Evolutionary conservation across 768 basidiomycete species (phyloP).

Genomic region (Bullera alba): DNA sequence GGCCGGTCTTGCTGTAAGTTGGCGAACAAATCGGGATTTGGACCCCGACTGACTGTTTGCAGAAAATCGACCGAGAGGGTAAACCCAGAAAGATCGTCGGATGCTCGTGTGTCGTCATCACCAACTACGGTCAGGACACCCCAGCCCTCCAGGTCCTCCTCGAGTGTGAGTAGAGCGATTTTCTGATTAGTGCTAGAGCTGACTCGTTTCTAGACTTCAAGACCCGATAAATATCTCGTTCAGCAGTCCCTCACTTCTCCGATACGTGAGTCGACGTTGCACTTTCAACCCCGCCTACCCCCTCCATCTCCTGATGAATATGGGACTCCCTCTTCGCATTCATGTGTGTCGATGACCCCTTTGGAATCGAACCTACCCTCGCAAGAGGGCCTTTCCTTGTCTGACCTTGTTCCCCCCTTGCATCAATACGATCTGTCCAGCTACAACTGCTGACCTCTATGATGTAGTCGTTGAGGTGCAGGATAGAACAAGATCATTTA

Average conservation of each 20-base stretch:
- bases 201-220: slow-evolving; percentile 61
- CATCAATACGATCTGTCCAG: not conserved
- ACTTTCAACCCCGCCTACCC: not conserved
- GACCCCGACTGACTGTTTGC: not conserved
- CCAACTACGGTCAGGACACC: slow-evolving; percentile 91
- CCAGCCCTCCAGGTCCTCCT: slow-evolving; percentile 79
- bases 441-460: no score
- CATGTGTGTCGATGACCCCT: slow-evolving; percentile 42
- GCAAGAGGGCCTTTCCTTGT: slow-evolving; percentile 41
- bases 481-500: no score
- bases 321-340: slow-evolving; percentile 47
- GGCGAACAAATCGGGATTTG: not conserved
- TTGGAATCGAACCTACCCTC: slow-evolving; percentile 48
- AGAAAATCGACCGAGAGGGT: slow-evolving; percentile 96
- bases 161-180: slow-evolving; percentile 34
- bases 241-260: not conserved
- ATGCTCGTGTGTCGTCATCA: slow-evolving; percentile 74
- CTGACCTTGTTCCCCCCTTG: slow-evolving; percentile 28
- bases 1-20: slow-evolving; percentile 77
- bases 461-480: no score
- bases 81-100: slow-evolving; percentile 83
- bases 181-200: not conserved
- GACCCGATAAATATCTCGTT: slow-evolving; percentile 59
- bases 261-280: slow-evolving; percentile 3
- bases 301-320: slow-evolving; percentile 33